Conservation (phyloP, 306 rosid genomes). For the Heteromeles arbutifolia region DNA sequence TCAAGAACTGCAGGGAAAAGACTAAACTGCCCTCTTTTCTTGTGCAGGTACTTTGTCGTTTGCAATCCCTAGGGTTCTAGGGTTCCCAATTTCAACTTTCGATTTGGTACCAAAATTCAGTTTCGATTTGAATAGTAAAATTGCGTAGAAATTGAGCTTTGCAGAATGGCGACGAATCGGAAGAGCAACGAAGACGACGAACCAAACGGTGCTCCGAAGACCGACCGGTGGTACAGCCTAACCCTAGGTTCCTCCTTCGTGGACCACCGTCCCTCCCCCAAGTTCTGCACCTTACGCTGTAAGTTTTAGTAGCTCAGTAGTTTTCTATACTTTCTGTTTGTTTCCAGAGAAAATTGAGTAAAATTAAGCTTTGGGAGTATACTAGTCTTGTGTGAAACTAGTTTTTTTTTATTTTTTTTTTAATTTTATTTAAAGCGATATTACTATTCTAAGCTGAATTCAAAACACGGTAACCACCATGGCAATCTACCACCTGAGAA, state of each 20-base stretch:
- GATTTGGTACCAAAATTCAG: not conserved
- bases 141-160: not conserved
- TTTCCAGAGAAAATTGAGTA: not conserved
- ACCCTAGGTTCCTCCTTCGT: slow-evolving; percentile 9
- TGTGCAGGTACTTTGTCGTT: not conserved
- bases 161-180: not conserved
- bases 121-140: not conserved
- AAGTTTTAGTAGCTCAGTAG: not conserved
- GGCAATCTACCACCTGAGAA: too few relatives aligned
- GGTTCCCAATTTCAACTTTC: not conserved
- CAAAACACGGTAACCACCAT: too few relatives aligned
- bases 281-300: slow-evolving; percentile 17
- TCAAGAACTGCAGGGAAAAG: not conserved
- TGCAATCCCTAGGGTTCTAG: not conserved
- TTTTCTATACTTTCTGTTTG: not conserved
- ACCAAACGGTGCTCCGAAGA: slow-evolving; percentile 14
- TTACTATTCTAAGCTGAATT: too few relatives aligned
- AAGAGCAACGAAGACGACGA: slow-evolving; percentile 5
- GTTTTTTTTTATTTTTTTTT: too few relatives aligned
- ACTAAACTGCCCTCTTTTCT: not conserved
- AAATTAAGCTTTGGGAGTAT: not conserved
- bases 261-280: slow-evolving; percentile 6
- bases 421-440: too few relatives aligned
- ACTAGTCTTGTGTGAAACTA: not conserved
- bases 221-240: slow-evolving; percentile 14